These are phyloP conservation scores for Cucurbita pepo DNA, from an alignment of 306 rosid species.

Conservation along the genomic window DNA sequence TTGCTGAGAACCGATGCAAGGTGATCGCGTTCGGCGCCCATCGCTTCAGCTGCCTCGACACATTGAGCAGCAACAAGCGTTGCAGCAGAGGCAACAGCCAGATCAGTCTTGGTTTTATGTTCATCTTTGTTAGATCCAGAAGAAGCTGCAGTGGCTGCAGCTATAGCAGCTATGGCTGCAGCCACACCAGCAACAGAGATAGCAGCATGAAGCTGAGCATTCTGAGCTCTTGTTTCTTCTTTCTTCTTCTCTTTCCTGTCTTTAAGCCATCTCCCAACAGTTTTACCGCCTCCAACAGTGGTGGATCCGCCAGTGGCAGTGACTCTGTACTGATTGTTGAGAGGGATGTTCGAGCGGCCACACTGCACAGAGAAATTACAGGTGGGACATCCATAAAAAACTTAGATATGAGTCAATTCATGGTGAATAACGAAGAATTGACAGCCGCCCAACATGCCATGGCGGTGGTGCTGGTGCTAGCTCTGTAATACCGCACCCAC, in stretches of 20 bases:
- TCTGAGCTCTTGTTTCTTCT: slow-evolving; percentile 76
- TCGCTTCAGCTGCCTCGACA: slow-evolving; percentile 77
- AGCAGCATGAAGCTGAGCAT: slow-evolving; percentile 88
- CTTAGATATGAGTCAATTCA: neutral
- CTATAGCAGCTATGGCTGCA: slow-evolving; percentile 68
- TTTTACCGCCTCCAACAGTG: slow-evolving; percentile 39
- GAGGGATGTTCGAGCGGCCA: slow-evolving; percentile 31
- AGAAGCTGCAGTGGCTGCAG: slow-evolving; percentile 67
- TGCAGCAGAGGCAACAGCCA: slow-evolving; percentile 93
- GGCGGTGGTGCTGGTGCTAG: neutral
- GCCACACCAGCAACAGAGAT: slow-evolving; percentile 91
- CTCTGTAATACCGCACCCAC: slow-evolving; percentile 2
- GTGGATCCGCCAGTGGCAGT: slow-evolving; percentile 15
- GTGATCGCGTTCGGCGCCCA: slow-evolving; percentile 87
- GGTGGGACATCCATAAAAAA: slow-evolving; percentile 4
- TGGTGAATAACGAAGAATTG: neutral
- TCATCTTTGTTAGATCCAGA: slow-evolving; percentile 58
- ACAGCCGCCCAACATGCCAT: neutral
- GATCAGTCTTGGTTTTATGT: slow-evolving; percentile 57
- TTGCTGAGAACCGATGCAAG: slow-evolving; percentile 66
- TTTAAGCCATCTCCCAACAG: slow-evolving; percentile 90
- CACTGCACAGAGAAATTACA: slow-evolving; percentile 27
- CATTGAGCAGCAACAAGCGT: slow-evolving; percentile 90
- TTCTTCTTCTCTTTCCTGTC: slow-evolving; percentile 89
- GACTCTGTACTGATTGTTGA: slow-evolving; percentile 23